A percentile compares a stretch with the other conserved stretches of the same genome.
Conservation (phyloP, 2,329 filamentous ascomycete genomes). For the Cercospora sesami region DNA sequence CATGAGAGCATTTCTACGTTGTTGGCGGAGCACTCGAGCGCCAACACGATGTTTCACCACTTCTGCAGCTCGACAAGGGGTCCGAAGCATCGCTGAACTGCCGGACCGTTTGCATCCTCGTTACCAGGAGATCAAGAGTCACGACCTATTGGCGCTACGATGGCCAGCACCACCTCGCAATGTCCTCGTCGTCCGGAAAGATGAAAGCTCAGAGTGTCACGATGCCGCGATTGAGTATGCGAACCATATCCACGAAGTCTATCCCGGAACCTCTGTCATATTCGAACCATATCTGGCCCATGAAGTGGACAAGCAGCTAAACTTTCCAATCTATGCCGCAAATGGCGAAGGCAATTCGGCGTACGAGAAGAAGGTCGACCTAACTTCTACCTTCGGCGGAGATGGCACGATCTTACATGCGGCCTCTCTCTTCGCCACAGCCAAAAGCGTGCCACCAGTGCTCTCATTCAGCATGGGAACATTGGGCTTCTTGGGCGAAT, state of each 20-base stretch:
- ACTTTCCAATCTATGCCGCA: slow-evolving; percentile 69
- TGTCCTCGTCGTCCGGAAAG: slow-evolving; percentile 68
- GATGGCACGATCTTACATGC: slow-evolving; percentile 89
- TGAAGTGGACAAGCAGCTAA: slow-evolving; percentile 67
- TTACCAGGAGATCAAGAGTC: slow-evolving; percentile 61
- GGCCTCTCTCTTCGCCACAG: slow-evolving; percentile 80
- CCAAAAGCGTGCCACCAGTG: slow-evolving; percentile 80
- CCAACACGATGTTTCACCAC: slow-evolving; percentile 51
- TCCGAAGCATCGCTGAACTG: slow-evolving; percentile 54
- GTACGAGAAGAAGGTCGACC: slow-evolving; percentile 78
- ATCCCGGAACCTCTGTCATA: slow-evolving; percentile 77
- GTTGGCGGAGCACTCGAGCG: slow-evolving; percentile 27
- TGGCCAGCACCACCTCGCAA: slow-evolving; percentile 70
- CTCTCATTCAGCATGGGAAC: slow-evolving; percentile 97
- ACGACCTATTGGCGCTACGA: slow-evolving; percentile 64
- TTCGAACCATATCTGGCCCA: slow-evolving; percentile 76
- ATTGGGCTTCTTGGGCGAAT: slow-evolving; percentile 90
- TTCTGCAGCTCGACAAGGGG: slow-evolving; percentile 48
- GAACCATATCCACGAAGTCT: slow-evolving; percentile 73
- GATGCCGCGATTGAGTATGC: slow-evolving; percentile 60
- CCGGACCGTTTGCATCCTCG: slow-evolving; percentile 60
- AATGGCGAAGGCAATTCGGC: slow-evolving; percentile 47
- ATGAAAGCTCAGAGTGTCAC: slow-evolving; percentile 57
- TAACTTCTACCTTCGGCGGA: slow-evolving; percentile 86
- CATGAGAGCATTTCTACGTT: slow-evolving; percentile 35